Evolutionary conservation across 345 rosid species (phyloP).

Genomic region (Geranium brycei): DNA sequence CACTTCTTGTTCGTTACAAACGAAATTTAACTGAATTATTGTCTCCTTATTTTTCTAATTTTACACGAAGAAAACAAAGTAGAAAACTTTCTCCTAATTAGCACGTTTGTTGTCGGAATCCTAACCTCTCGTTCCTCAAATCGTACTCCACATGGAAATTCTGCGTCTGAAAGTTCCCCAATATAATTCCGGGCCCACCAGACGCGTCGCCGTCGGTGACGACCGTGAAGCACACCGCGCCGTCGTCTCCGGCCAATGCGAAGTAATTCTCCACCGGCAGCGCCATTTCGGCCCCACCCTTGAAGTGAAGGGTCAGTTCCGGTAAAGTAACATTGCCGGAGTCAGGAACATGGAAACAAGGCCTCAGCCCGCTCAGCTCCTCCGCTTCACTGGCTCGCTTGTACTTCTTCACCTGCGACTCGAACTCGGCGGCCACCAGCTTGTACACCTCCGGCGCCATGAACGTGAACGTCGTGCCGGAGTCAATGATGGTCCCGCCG

Average conservation of each 20-base stretch:
- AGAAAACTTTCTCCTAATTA: no score
- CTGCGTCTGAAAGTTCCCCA: slow-evolving; percentile 81
- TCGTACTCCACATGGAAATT: slow-evolving; percentile 66
- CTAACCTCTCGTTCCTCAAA: slow-evolving; percentile 55
- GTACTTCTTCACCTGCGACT: slow-evolving; percentile 46
- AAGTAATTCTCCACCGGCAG: slow-evolving; percentile 56
- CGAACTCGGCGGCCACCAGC: slow-evolving; percentile 41
- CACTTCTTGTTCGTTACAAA: no score
- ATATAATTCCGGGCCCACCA: slow-evolving; percentile 63
- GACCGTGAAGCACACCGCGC: slow-evolving; percentile 35
- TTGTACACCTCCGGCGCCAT: slow-evolving; percentile 54
- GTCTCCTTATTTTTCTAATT: no score
- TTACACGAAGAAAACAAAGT: no score
- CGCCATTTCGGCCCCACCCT: slow-evolving; percentile 72
- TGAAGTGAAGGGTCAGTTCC: slow-evolving; percentile 43
- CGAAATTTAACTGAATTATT: no score
- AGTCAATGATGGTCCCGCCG: slow-evolving; percentile 80
- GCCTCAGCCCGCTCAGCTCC: slow-evolving; percentile 42
- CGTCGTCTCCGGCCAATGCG: slow-evolving; percentile 19
- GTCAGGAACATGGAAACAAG: slow-evolving; percentile 59
- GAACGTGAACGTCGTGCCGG: slow-evolving; percentile 83
- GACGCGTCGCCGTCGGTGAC: slow-evolving; percentile 20
- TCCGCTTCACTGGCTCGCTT: slow-evolving; percentile 30
- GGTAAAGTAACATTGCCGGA: slow-evolving; percentile 23
- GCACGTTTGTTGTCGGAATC: slow-evolving; percentile 32